Evolutionary conservation across 108 stramenopile species (phyloP), one percentile per base, ranked within the genome.

Genomic region (Pseudonitzschia multiseries): DNA sequence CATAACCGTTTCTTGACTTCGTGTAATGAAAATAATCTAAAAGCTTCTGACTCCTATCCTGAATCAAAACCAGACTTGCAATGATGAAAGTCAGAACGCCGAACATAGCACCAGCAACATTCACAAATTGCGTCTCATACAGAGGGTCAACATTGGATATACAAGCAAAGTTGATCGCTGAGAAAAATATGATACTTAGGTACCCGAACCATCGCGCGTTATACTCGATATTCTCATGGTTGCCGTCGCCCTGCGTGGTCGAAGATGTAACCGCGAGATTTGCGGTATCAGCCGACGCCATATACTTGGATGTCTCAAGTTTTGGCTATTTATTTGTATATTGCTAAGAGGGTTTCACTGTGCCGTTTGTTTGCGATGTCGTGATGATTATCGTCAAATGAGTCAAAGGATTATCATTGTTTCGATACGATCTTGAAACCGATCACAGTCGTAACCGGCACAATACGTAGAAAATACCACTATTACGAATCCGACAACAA

Each of bases 151-250:
- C 40, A 26, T 33, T 59, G 17, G 65, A 33, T 32, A 68, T 73
- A 26, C 79, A 82, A 14, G 69, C 65, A 63, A 85, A 83, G 53
- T 83, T 88, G 63, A 85, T 69, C 26, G 87, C 68, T 26, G 80
- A 81, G 4, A 66, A 67, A 31, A 86, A 42, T 28, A 56, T 27
- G 20, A 92, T 79, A 5, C 77, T 76, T 8, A 74, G 22, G 67
- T 92, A 92, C 13, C 86, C 84, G 42, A 80, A 77, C 86, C 86
- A 87, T 67, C 80, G 78, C 26, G 76, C 79, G 67, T 89, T 92
- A 78, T 79, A 77, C 68, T 90, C 86, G 44, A 67, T 46, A 10
- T 56, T 56, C 26, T 22, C 26, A 56, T 21, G 9, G 24, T 22
- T 26, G 54, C 2, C 26, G 4, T 56, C 54, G 20, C 54, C 20